These are phyloP conservation scores for Corynascus novoguineensis DNA, from an alignment of 495 filamentous ascomycete species.

Conservation along the genomic window DNA sequence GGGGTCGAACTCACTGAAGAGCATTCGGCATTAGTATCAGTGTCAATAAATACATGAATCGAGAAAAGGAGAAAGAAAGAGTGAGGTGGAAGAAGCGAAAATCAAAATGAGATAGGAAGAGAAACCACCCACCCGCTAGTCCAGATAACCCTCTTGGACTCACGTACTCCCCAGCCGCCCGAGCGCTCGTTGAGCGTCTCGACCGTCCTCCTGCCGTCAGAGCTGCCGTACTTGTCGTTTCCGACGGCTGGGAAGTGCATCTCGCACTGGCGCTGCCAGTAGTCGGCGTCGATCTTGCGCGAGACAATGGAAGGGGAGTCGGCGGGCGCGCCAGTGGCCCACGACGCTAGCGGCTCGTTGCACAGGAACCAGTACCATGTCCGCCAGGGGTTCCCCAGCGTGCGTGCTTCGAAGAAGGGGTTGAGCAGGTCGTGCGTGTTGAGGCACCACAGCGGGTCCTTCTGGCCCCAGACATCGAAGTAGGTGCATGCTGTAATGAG, in stretches of 20 bases:
- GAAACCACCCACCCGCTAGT: slow-evolving; percentile 45
- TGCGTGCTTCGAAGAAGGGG: slow-evolving; percentile 51
- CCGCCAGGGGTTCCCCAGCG: slow-evolving; percentile 49
- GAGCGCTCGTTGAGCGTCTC: slow-evolving; percentile 51
- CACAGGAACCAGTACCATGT: slow-evolving; percentile 63
- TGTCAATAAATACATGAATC: too few species aligned
- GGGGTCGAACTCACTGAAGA: slow-evolving; percentile 51
- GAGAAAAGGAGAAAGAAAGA: not conserved
- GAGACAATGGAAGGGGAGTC: slow-evolving; percentile 45
- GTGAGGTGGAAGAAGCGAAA: too few species aligned
- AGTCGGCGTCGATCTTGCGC: slow-evolving; percentile 48
- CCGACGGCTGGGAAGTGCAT: slow-evolving; percentile 53
- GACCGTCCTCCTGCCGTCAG: slow-evolving; percentile 45
- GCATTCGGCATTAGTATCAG: too few species aligned
- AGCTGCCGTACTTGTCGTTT: slow-evolving; percentile 47
- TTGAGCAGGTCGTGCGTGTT: slow-evolving; percentile 54
- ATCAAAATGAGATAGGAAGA: not conserved
- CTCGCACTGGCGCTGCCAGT: slow-evolving; percentile 57
- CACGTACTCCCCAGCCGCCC: slow-evolving; percentile 53
- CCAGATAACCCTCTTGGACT: slow-evolving; percentile 54
- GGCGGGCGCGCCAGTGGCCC: slow-evolving; percentile 46
- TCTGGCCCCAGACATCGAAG: slow-evolving; percentile 49
- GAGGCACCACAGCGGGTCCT: slow-evolving; percentile 49
- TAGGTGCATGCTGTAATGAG: slow-evolving; percentile 22
- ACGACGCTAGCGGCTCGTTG: slow-evolving; percentile 49